A percentile compares a stretch with the other conserved stretches of the same genome.
Evolutionary conservation across 2,329 filamentous ascomycete species (phyloP).

Genomic region (Aspergillus costaricaensis): DNA sequence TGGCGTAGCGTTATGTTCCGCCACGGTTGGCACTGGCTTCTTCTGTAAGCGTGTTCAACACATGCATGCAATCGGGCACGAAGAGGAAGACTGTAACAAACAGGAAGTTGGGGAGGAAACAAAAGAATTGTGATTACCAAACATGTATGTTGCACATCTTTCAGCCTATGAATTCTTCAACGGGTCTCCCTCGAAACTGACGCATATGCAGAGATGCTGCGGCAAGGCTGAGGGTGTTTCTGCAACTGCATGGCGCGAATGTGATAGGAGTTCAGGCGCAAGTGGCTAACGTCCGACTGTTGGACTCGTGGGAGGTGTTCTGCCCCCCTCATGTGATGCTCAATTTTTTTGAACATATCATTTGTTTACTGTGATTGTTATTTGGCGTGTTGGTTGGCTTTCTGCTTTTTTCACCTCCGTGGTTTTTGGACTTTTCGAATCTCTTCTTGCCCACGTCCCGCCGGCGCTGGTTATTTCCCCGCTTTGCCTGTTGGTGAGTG

Average conservation of each 20-base stretch:
- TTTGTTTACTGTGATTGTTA: too few species aligned
- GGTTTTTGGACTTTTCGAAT: too few species aligned
- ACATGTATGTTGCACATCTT: neutral
- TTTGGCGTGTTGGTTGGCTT: too few species aligned
- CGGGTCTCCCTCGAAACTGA: neutral
- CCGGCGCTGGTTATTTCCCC: too few species aligned
- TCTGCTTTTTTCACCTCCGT: too few species aligned
- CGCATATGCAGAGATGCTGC: neutral
- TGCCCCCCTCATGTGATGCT: neutral
- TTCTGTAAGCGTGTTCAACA: constrained; percentile 63
- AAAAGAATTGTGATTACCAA: too few species aligned
- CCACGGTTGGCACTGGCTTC: constrained; percentile 86
- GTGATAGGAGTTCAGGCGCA: neutral
- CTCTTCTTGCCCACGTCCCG: too few species aligned
- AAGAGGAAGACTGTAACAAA: too few species aligned
- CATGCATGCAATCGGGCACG: neutral
- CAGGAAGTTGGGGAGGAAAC: too few species aligned
- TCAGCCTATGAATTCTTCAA: neutral
- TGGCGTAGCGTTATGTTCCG: constrained; percentile 92
- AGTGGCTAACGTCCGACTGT: neutral
- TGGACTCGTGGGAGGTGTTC: neutral
- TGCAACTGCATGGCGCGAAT: neutral
- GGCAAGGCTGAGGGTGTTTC: neutral
- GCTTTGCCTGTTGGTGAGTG: too few species aligned
- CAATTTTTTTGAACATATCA: too few species aligned